Evolutionary conservation across 2,329 filamentous ascomycete species (phyloP), one percentile per base, ranked within the genome.

Genomic region (Fusarium temperatum): DNA sequence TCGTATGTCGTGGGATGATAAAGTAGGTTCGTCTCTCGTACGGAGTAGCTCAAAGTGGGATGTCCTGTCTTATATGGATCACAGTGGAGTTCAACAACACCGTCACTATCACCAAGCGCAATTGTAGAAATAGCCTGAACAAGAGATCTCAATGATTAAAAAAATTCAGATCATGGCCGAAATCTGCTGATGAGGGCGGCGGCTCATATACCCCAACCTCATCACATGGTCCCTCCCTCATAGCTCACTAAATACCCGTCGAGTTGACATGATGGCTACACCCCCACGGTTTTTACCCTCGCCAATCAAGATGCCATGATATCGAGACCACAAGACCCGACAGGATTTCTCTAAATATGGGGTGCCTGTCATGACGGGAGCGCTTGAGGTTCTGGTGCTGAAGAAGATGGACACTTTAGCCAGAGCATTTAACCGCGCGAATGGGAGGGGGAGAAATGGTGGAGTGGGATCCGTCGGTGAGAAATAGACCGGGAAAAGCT

Each of bases 181-280:
- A 72, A 74, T 73, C 75, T 77, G 70, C 73, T 74, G 75, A 77
- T 77, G 57, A 67, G 61, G 58, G 60, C 54, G 48, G 65, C 36
- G 61, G 71, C 60, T 75, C 71, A 77, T 76, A 76, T 77, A 76
- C 63, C 61, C 63, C 63, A 32, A 55, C 48, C n/a, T 54, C 70
- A 72, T 65, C 69, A 69, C 66, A 75, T 70, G 73, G 56, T 20
- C 51, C 48, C 30, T 51, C 48, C 30, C 22, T 51, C 47, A 30
- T 17, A 30, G 13, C 26, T 32, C 14, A n/a, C 30, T 12, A 64
- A 67, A 68, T 63, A 63, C 41, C 44, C 50, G 47, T 66, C 6
- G 38, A 61, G 30, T 39, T 35, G 17, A 22, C 63, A 66, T 73
- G 61, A 51, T 56, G 32, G n/a, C 24, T 45, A 50, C 44, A 68